Conservation (phyloP, 331 rosid species). For the Acacia pycnantha region DNA sequence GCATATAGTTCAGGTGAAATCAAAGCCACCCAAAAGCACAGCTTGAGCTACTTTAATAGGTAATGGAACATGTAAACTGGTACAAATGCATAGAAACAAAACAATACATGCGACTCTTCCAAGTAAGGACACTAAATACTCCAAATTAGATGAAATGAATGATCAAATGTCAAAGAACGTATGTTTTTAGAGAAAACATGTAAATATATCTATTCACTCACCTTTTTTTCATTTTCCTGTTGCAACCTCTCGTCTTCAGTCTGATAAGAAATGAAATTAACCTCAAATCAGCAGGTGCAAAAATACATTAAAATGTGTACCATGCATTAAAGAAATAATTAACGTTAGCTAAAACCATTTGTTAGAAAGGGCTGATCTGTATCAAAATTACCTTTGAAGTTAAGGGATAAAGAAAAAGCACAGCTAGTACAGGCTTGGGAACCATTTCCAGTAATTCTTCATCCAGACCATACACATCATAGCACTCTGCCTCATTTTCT, state of each 20-base stretch:
- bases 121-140: not conserved
- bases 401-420: conserved; percentile 88
- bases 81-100: too few species aligned
- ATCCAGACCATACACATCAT: conserved; percentile 86
- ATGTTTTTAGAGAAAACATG: not conserved
- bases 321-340: not conserved
- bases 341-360: not conserved
- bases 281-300: conserved; percentile 22
- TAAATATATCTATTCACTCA: conserved; percentile 30
- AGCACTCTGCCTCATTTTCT: conserved; percentile 69
- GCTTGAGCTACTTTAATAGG: not conserved
- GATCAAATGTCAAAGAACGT: not conserved
- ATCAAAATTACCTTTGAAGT: conserved; percentile 59
- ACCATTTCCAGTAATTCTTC: conserved; percentile 89
- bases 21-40: not conserved
- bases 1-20: not conserved
- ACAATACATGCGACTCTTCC: not conserved
- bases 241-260: conserved; percentile 81
- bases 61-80: not conserved
- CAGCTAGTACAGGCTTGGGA: conserved; percentile 94
- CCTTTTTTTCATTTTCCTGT: conserved; percentile 61
- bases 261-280: conserved; percentile 43
- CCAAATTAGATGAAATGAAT: not conserved
- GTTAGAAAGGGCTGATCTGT: not conserved
- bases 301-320: not conserved